Evolutionary conservation across 1,284 basidiomycete genomes (phyloP).

Genomic region (Tilletiopsis washingtonensis): DNA sequence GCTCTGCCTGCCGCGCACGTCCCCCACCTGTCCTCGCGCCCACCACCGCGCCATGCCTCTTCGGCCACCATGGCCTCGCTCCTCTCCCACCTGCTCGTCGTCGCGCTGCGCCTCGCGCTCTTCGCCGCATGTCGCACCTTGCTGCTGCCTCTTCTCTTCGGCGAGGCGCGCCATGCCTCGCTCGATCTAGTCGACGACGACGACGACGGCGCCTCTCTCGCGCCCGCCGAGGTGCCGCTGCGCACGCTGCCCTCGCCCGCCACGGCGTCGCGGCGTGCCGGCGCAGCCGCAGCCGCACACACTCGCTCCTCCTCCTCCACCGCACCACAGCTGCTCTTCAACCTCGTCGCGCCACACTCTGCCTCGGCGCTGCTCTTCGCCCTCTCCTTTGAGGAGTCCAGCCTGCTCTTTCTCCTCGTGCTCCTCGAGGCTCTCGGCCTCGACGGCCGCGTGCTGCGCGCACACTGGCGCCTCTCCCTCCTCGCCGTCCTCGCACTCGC

Average conservation of each 20-base stretch:
- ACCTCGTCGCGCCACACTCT: constrained; percentile 11
- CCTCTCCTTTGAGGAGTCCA: constrained; percentile 35
- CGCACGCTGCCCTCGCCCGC: too few species aligned
- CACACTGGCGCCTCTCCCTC: constrained; percentile 15
- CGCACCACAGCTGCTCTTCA: not conserved
- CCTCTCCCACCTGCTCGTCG: constrained; percentile 5
- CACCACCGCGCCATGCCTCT: too few species aligned
- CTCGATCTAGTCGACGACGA: constrained; percentile 20
- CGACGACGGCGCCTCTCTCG: not conserved
- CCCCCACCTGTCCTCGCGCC: too few species aligned
- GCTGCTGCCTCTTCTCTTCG: constrained; percentile 31
- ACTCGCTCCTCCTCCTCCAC: not conserved
- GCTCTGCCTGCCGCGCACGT: too few species aligned
- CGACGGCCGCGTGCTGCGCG: too few species aligned
- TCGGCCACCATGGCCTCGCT: too few species aligned
- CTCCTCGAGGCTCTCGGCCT: constrained; percentile 33
- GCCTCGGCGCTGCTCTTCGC: constrained; percentile 29
- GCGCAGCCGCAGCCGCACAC: too few species aligned
- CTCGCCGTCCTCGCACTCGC: constrained; percentile 13
- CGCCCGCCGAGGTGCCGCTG: too few species aligned
- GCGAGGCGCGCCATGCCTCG: constrained; percentile 35
- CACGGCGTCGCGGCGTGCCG: too few species aligned
- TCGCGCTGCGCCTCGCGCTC: constrained; percentile 9
- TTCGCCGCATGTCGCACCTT: constrained; percentile 8
- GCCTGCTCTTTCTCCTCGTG: constrained; percentile 32